Conservation (phyloP, 1,284 basidiomycete genomes). For the Melampsora americana region DNA sequence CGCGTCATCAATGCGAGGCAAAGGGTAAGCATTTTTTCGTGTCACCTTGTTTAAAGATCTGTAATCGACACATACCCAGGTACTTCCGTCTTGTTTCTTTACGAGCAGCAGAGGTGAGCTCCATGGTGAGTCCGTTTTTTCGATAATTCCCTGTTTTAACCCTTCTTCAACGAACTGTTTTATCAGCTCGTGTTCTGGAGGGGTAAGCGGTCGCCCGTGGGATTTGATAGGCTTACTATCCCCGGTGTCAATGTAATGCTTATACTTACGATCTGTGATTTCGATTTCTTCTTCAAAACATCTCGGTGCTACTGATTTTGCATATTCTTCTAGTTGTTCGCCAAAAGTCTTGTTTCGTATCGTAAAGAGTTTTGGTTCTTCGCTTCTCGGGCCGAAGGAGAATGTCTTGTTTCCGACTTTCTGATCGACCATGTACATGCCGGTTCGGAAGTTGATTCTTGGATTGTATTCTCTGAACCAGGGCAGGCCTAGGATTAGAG, state of each 20-base stretch:
- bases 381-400: too few species aligned
- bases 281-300: not conserved
- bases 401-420: too few species aligned
- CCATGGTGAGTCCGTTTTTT: not conserved
- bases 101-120: constrained; percentile 6
- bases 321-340: not conserved
- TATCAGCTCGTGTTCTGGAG: constrained; percentile 10
- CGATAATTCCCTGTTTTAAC: constrained; percentile 9
- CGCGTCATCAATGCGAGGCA: not conserved
- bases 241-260: constrained; percentile 7
- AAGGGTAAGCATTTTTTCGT: too few species aligned
- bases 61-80: constrained; percentile 6
- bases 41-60: too few species aligned
- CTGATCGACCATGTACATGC: too few species aligned
- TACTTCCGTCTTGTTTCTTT: constrained; percentile 4
- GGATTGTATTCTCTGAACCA: not conserved
- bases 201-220: not conserved
- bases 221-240: not conserved
- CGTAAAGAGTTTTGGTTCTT: too few species aligned
- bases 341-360: too few species aligned
- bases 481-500: not conserved
- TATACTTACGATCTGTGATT: not conserved
- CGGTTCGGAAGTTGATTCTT: too few species aligned
- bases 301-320: not conserved
- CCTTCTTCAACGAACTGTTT: constrained; percentile 9